phyloP scores from a whole-genome alignment of 768 basidiomycete genomes.

The Lanmaoa rubissima region DNA sequence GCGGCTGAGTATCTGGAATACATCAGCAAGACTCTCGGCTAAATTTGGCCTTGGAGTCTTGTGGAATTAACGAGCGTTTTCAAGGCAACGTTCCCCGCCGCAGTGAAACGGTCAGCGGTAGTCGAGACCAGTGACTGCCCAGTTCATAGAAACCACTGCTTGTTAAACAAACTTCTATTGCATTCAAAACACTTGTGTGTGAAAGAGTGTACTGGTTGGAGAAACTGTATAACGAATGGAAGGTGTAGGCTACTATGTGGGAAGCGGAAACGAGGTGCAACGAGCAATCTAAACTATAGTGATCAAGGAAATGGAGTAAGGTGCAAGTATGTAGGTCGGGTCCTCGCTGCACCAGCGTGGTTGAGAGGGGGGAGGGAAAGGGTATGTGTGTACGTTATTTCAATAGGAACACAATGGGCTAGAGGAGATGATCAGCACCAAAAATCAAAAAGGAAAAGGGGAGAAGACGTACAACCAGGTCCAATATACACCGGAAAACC shows the following conservation, averaged over 20 bases:
- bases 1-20: background rate
- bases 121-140: too few species aligned
- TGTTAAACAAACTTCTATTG: slow-evolving; percentile 23
- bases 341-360: slow-evolving; percentile 21
- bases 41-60: too few species aligned
- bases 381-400: slow-evolving; percentile 31
- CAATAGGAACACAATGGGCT: slow-evolving; percentile 29
- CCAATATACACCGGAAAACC: slow-evolving; percentile 32
- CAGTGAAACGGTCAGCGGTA: too few species aligned
- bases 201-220: slow-evolving; percentile 29
- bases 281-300: slow-evolving; percentile 22
- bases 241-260: slow-evolving; percentile 21
- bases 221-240: slow-evolving; percentile 25
- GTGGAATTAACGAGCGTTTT: background rate
- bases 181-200: slow-evolving; percentile 18
- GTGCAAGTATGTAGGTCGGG: slow-evolving; percentile 19
- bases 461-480: slow-evolving; percentile 24
- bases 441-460: background rate
- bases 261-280: slow-evolving; percentile 12
- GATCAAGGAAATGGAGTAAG: slow-evolving; percentile 13
- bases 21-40: background rate
- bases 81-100: background rate
- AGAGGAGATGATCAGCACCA: slow-evolving; percentile 7
- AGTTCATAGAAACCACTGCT: too few species aligned
- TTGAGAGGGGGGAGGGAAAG: background rate